A percentile compares a stretch with the other conserved stretches of the same genome.
Conservation (phyloP, 306 rosid species). For the Biancaea sappan region DNA sequence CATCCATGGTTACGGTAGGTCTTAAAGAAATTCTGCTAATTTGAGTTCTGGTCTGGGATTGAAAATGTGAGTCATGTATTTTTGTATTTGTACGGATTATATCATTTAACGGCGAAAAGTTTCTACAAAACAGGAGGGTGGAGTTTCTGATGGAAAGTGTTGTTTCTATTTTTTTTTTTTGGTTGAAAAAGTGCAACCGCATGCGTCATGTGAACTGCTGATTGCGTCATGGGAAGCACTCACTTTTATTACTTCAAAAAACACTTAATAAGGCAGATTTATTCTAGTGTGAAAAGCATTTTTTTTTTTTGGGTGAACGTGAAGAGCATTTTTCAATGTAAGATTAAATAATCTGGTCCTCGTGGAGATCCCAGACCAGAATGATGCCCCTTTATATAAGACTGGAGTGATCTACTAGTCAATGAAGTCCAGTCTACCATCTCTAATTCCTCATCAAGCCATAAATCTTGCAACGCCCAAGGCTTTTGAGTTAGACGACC, state of each 20-base stretch:
- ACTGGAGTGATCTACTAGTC: background rate
- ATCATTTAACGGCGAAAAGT: background rate
- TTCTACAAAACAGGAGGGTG: background rate
- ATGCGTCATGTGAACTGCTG: background rate
- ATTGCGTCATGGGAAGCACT: background rate
- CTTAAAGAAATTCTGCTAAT: slow-evolving; percentile 5
- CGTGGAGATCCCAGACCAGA: background rate
- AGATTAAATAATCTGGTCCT: background rate
- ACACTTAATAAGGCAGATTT: background rate
- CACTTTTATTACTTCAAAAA: background rate
- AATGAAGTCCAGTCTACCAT: background rate
- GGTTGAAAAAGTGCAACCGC: background rate
- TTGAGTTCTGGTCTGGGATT: background rate
- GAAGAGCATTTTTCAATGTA: background rate
- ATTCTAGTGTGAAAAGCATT: background rate
- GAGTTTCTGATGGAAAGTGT: background rate
- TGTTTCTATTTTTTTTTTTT: too few species aligned
- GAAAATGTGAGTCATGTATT: background rate
- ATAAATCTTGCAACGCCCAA: background rate
- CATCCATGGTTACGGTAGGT: slow-evolving; percentile 30
- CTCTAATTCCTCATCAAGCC: background rate
- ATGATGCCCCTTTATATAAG: background rate
- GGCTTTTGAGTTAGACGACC: background rate
- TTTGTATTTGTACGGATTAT: background rate
- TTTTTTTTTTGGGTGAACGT: too few species aligned